These are phyloP conservation scores for Scutellaria baicalensis DNA, from an alignment of 257 asterid genomes.

Conservation along the genomic window DNA sequence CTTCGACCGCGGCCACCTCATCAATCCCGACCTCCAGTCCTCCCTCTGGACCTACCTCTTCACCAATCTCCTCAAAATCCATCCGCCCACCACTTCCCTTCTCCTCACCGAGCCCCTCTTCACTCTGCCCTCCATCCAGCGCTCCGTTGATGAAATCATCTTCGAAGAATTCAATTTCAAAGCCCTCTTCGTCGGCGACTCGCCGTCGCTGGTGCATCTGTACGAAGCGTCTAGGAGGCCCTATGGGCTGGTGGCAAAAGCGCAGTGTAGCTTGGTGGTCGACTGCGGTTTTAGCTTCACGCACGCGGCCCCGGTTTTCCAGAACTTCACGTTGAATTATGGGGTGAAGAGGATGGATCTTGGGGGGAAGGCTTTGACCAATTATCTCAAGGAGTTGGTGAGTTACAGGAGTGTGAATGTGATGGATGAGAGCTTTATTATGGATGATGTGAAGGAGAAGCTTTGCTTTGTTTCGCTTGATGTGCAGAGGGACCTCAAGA, in stretches of 20 bases:
- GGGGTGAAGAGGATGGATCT: slow-evolving; percentile 86
- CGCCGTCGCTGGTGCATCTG: slow-evolving; percentile 79
- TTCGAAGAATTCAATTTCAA: slow-evolving; percentile 83
- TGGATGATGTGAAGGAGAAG: slow-evolving; percentile 96
- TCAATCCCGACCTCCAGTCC: slow-evolving; percentile 90
- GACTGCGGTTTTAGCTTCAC: slow-evolving; percentile 92
- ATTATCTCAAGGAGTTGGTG: slow-evolving; percentile 85
- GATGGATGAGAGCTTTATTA: slow-evolving; percentile 88
- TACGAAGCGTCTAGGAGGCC: slow-evolving; percentile 88
- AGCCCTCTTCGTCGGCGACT: slow-evolving; percentile 62
- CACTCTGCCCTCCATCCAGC: slow-evolving; percentile 75
- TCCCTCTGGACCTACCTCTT: slow-evolving; percentile 78
- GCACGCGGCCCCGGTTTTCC: slow-evolving; percentile 90
- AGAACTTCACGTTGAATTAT: slow-evolving; percentile 76
- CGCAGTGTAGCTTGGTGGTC: slow-evolving; percentile 89
- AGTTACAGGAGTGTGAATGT: slow-evolving; percentile 92
- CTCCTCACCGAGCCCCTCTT: slow-evolving; percentile 89
- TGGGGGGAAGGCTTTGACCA: slow-evolving; percentile 90
- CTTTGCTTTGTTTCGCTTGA: slow-evolving; percentile 89
- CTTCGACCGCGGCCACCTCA: slow-evolving; percentile 81
- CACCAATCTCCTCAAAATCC: slow-evolving; percentile 54
- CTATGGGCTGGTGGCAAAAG: slow-evolving; percentile 56
- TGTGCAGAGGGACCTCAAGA: slow-evolving; percentile 66
- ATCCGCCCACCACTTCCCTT: slow-evolving; percentile 56
- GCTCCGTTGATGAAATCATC: slow-evolving; percentile 63